Base-by-base conservation (phyloP, 768 basidiomycete species). In the Leccinum arenicola region DNA sequence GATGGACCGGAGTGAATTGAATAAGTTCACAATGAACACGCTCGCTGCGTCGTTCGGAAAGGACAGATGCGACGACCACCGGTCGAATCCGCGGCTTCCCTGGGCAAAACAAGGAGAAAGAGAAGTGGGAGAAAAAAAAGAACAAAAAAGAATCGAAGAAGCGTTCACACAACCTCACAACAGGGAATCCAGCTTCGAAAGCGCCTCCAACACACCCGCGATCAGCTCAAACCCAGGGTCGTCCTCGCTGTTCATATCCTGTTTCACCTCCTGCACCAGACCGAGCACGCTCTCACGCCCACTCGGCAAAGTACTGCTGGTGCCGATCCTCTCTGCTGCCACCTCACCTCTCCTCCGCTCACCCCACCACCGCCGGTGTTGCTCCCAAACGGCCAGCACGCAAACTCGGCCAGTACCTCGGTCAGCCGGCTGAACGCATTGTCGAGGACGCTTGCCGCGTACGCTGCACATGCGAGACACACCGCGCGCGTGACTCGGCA, bases 361-460 rank as follows among this genome's bases (percentile, higher is more conserved):
- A 12, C 43, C 19, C 43, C 43, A 12, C 43, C 43, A 6, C 43
- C 74, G 17, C 71, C 68, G 1, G 71, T 61, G 31, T 68, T 73
- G 40, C 76, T 78, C 4, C 80, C 94, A 68, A 91, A 95, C 12
- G 96, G 96, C 94, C 94, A 99, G 31, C 79, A 80, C 29, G 85
- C 81, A 73, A 98, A 98, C 75, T 95, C 96, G 48, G 86, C 89
- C 35, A 99, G 77, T 25, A 99, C 85, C 63, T 99, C 97, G 69
- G 85, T 87, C 25, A 98, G 77, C 61, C 93, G 78, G 56, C 86
- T 85, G 65, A 98, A 89, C 9, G 95, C 94, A 68, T 98, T 97
- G 70, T 98, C 97, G 57, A 98, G 81, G 35, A 98, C 96, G 69
- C 87, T 93, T 9, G 95, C 96, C 0, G 95, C 93, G 66, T 98